Evolutionary conservation across 371 early-diverging fungal genomes (phyloP), one percentile per base, ranked within the genome.

Genomic region (Rhizopus stolonifer): DNA sequence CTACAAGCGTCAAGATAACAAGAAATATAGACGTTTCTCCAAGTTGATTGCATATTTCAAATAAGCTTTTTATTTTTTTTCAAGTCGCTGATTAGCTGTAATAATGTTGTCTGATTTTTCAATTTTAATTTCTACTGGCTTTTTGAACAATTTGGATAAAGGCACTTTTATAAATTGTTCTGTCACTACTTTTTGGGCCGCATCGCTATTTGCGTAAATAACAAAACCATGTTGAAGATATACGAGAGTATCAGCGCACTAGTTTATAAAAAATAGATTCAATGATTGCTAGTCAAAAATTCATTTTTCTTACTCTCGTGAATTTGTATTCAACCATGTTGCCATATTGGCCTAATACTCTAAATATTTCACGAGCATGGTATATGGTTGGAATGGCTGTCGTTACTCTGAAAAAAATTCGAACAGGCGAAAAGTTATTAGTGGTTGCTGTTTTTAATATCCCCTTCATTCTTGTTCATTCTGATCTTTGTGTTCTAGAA

Each of bases 171-270:
- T 49, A 43, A 67, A 67, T 11, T 55, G 54, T 29, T 64, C 64
- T 17, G 23, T 22, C 3, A 64, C 31, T 29, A 61, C 68, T 32
- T 64, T 67, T 3, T 56, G 2, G 7, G 68, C 64, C 25, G 59
- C 53, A 18, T 57, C 49, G 11, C 47, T 50, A 25, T 67, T 26
- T 44, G 60, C 63, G 14, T 60, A 67, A 8, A 60, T 58, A 25
- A 67, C 52, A 34, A 64, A 67, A 17, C 68, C 68, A 31, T 64
- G 60, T 11, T 42, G 32, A 6, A 64, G 51, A 40, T 67, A 67
- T 15, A 45, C 34, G 13, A 57, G 24, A 7, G 69, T 64, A 34
- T 65, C 65, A n/a, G 69, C 61, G 15, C 69, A 68, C 69, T 68
- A 56, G n/a, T n/a, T n/a, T n/a, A n/a, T n/a, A n/a, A n/a, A n/a